These are phyloP conservation scores for Aspergillus amoenus DNA, from an alignment of 2,329 filamentous ascomycete species.

Conservation along the genomic window DNA sequence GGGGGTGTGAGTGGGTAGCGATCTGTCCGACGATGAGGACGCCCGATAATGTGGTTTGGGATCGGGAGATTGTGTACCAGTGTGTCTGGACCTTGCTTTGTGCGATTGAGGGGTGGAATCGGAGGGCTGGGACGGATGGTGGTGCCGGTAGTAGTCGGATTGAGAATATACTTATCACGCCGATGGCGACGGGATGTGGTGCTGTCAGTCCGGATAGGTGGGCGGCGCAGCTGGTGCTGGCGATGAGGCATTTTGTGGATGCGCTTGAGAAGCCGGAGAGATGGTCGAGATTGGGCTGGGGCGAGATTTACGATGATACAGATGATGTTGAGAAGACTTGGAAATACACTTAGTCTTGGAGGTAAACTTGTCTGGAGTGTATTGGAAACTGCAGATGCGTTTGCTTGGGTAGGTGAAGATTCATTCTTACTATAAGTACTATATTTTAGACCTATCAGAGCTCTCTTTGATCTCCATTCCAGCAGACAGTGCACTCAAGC, in stretches of 20 bases:
- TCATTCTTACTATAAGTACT: neutral
- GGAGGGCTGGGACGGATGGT: conserved; percentile 9
- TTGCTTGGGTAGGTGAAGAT: neutral
- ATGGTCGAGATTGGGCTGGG: conserved; percentile 46
- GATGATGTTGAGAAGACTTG: conserved; percentile 30
- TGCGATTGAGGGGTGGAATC: conserved; percentile 51
- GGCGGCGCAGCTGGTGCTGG: conserved; percentile 52
- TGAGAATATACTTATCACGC: conserved; percentile 50
- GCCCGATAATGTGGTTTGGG: conserved; percentile 48
- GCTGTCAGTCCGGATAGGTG: conserved; percentile 48
- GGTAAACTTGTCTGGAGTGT: too few species aligned
- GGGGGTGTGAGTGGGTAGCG: conserved; percentile 47
- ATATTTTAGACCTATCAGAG: conserved; percentile 36
- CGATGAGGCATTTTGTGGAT: conserved; percentile 54
- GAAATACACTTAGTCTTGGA: neutral
- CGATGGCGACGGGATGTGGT: conserved; percentile 52
- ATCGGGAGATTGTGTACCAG: conserved; percentile 55
- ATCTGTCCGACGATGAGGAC: conserved; percentile 57
- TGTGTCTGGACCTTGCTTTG: conserved; percentile 55
- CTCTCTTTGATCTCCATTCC: conserved; percentile 43
- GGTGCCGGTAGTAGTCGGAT: conserved; percentile 34
- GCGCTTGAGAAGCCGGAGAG: conserved; percentile 44
- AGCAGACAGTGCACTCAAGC: conserved; percentile 15
- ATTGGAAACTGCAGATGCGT: neutral
- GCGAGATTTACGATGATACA: conserved; percentile 24